Evolutionary conservation across 345 rosid species (phyloP), one percentile per base, ranked within the genome.

Genomic region (Ceriops zippeliana): DNA sequence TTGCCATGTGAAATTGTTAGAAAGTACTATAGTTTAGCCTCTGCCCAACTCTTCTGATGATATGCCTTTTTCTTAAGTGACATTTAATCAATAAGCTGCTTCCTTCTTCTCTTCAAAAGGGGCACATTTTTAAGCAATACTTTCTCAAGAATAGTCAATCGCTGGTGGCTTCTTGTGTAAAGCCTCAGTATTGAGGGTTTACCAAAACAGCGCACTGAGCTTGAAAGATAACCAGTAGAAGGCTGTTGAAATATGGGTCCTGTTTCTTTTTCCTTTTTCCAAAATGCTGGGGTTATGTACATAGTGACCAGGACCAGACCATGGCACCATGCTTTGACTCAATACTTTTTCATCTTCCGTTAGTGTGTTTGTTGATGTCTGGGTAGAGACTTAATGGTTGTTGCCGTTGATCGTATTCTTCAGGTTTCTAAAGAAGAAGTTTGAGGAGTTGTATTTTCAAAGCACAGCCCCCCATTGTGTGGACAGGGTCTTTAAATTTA

Each of bases 371-470:
- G 5, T 16, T 22, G 15, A 38, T 24, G 32, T 32, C 35, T 10
- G 6, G 0, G 56, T 32, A 26, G 13, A 2, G 53, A 46, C 7
- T 4, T 24, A 46, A 51, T 52, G 57, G 61, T 24, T 2, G 6
- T 56, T 21, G 21, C 20, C 7, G 2, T 34, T 70, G 15, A 61
- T 70, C 21, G 30, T 59, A 37, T 16, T 49, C 35, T 75, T 62
- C 78, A 96, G 99, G 83, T 96, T 83, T 63, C 95, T 96, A 70
- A 96, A 92, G 91, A 92, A 87, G 84, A 96, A 96, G 70, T 96
- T 96, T 1, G 99, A 96, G 84, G 97, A 92, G 71, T 59, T 90
- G 75, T 95, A 95, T 75, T 92, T 86, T 65, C 96, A 92, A 59
- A 89, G 93, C 87, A 87, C 97, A 1, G 78, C 83, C 2, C 93